Evolutionary conservation across 83 land plant genomes (phyloP), one percentile per base, ranked within the genome.

Genomic region (Larix sibirica): DNA sequence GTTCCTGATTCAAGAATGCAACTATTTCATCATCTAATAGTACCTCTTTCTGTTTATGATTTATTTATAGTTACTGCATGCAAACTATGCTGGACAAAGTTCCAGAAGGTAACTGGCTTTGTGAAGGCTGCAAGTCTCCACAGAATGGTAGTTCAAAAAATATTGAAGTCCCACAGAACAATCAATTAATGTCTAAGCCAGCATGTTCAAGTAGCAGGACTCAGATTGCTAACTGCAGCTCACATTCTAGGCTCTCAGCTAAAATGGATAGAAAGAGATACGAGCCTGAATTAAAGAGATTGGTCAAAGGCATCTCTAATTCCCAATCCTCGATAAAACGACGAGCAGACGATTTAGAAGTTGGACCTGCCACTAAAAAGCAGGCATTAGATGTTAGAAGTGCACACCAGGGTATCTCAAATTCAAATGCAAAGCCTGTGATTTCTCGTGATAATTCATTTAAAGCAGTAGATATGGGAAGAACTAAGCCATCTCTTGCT

Each of bases 91-190:
- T 92, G 83, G 88, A 83, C 28, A 84, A 90, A 75, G 85, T 96
- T 77, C 99, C 99, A 56, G 94, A 93, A 84, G 93, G 94, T 67
- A 86, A 93, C 23, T 96, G 99, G 99, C 78, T 90, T n/a, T 96
- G 99, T 83, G 99, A 96, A 84, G 90, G 87, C 77, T 96, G 99
- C 84, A 89, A 84, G 81, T 21, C 82, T 4, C 75, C 84, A 44
- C 87, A 90, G 71, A 82, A 83, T 68, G 38, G 77, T 80, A 86
- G 84, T 60, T 85, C 84, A 18, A 71, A 88, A 33, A 86, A 83
- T 79, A 78, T 54, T 79, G 86, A 79, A 62, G 83, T 80, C 38
- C 16, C 33, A 81, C 81, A 59, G 36, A 81, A 20, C 2, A 18
- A 26, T 13, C 56, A n/a, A 62, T 79, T 70, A 56, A 20, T 60